phyloP scores from a whole-genome alignment of 176 grass and related monocot species.

The Carex myosuroides region DNA sequence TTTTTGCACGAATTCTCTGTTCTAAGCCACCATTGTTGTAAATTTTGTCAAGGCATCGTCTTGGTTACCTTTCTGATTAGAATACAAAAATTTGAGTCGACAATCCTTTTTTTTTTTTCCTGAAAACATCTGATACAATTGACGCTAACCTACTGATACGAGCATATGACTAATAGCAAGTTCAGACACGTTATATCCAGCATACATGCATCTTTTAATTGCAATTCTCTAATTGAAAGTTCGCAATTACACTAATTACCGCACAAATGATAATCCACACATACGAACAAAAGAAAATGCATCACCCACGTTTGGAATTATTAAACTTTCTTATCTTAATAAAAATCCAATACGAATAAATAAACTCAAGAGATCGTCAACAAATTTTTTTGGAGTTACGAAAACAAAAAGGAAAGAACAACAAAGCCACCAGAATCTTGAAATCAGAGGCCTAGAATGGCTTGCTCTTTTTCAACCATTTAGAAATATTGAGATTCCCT shows the following conservation, averaged over 20 bases:
- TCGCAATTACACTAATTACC: neutral
- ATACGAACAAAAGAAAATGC: neutral
- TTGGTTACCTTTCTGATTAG: neutral
- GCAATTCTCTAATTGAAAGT: neutral
- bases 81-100: no score
- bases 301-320: neutral
- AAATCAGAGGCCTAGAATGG: slow-evolving; percentile 19
- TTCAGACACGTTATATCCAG: neutral
- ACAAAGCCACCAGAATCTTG: neutral
- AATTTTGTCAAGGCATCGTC: no score
- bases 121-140: no score
- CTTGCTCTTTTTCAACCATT: slow-evolving; percentile 19
- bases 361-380: neutral
- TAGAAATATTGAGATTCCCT: slow-evolving; percentile 25
- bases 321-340: neutral
- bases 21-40: no score
- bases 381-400: neutral
- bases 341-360: slow-evolving; percentile 13
- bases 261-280: neutral
- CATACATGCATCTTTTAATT: neutral
- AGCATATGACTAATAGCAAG: neutral
- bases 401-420: neutral
- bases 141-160: no score
- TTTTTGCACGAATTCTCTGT: no score
- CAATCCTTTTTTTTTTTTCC: no score